Evolutionary conservation across 2,329 filamentous ascomycete genomes (phyloP), one percentile per base, ranked within the genome.

Genomic region (Fusarium illudens): DNA sequence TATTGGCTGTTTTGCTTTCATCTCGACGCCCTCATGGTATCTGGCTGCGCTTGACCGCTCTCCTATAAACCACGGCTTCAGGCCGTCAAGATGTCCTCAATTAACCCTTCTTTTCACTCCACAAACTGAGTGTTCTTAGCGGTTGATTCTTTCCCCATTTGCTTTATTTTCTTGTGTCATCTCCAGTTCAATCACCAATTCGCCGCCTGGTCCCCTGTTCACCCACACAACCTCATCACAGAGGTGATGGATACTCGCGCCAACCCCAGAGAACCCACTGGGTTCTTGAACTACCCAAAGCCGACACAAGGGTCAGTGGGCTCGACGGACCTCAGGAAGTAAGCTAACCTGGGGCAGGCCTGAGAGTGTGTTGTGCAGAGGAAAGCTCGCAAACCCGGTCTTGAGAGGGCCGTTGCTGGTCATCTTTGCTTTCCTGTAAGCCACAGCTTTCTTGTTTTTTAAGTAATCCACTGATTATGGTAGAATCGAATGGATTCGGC

Each of bases 401-500:
- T 32, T 64, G 13, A 42, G 37, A 3, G 61, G 61, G 3, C 37
- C 10, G 0, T 4, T 58, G 3, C 20, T 64, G n/a, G 46, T 58
- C 2, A 4, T 64, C 13, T 29, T 62, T 7, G 46, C 22, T 8
- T 64, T 62, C 5, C 11, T 64, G 61, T 64, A 36, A 34, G 61
- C 39, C 11, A 4, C 11, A 0, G 3, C 5, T 20, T 0, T 4
- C 46, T 34, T 8, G 0, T 19, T 4, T 3, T 8, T 33, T 1
- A 7, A 13, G 1, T 10, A 8, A 10, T 11, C 12, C 9, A 4
- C 42, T 62, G 2, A 62, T 19, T 10, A 3, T 1, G 0, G 2
- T 12, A 72, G 70, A 6, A 69, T 72, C 42, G 67, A 72, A 49
- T 58, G 51, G 17, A 13, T 67, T n/a, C 63, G 62, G 8, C 61